These are phyloP conservation scores for Colletotrichum tamarilloi DNA, from an alignment of 2,329 filamentous ascomycete species.

Conservation along the genomic window DNA sequence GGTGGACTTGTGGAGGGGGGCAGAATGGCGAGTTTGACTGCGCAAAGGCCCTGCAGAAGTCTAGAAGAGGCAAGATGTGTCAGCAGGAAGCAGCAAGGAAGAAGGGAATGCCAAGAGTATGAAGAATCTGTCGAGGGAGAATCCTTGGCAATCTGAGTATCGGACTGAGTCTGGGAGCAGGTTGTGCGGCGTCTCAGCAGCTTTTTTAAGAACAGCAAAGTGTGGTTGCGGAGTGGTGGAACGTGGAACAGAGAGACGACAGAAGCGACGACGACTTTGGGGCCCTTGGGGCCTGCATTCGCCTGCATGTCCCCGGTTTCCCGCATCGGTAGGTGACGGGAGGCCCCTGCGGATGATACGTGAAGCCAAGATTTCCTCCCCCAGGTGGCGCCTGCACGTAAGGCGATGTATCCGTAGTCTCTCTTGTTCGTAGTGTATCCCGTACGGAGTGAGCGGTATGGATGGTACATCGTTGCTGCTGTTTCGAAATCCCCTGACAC, in stretches of 20 bases:
- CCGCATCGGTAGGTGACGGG: conserved; percentile 1
- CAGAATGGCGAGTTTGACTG: background rate
- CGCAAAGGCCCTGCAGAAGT: background rate
- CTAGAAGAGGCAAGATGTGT: conserved; percentile 5
- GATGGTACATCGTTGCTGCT: background rate
- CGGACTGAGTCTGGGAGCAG: conserved; percentile 33
- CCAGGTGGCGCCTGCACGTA: background rate
- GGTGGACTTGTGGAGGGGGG: background rate
- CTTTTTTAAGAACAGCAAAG: conserved; percentile 34
- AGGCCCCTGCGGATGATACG: conserved; percentile 1
- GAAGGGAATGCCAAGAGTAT: background rate
- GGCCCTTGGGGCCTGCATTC: background rate
- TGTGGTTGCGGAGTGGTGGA: background rate
- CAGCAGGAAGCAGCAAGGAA: conserved; percentile 9
- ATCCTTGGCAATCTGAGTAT: conserved; percentile 34
- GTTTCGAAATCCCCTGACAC: conserved; percentile 5
- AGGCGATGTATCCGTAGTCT: too few relatives aligned
- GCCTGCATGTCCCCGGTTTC: background rate
- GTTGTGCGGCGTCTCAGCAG: conserved; percentile 35
- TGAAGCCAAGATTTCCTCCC: background rate
- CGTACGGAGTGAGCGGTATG: background rate
- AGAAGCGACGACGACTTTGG: conserved; percentile 7
- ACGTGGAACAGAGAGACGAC: background rate
- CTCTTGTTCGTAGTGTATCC: too few relatives aligned
- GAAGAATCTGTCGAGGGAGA: conserved; percentile 18